phyloP scores from a whole-genome alignment of 2,329 filamentous ascomycete species.

The Dactylonectria estremocensis region DNA sequence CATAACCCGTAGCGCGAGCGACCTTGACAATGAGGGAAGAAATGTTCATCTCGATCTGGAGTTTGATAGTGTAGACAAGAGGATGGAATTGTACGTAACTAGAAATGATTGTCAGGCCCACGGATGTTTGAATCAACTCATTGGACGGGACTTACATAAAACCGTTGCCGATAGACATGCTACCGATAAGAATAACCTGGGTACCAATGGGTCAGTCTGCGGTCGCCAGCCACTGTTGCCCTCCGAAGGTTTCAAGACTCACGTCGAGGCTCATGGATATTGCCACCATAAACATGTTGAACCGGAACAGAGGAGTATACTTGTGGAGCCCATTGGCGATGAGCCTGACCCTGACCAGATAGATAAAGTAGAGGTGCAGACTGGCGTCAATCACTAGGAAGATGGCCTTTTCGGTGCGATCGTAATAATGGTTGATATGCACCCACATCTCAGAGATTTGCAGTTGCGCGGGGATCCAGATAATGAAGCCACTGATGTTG shows the following conservation, averaged over 20 bases:
- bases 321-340: slow-evolving; percentile 76
- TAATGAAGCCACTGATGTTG: no score
- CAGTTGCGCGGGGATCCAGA: no score
- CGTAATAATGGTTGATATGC: slow-evolving; percentile 55
- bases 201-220: no score
- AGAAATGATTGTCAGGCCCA: background rate
- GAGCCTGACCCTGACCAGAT: slow-evolving; percentile 73
- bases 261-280: slow-evolving; percentile 47
- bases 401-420: slow-evolving; percentile 28
- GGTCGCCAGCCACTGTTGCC: no score
- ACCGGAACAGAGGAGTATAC: slow-evolving; percentile 60
- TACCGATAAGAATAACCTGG: slow-evolving; percentile 14
- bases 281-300: slow-evolving; percentile 46
- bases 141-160: slow-evolving; percentile 38
- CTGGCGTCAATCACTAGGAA: slow-evolving; percentile 29
- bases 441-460: no score
- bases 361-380: slow-evolving; percentile 73
- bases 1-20: slow-evolving; percentile 39
- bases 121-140: background rate
- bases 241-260: background rate
- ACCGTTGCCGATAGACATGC: slow-evolving; percentile 43
- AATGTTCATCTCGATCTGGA: slow-evolving; percentile 38
- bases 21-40: slow-evolving; percentile 35
- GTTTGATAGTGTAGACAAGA: slow-evolving; percentile 36
- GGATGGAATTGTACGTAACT: slow-evolving; percentile 45